Conservation (phyloP, 2,329 filamentous ascomycete genomes). For the Aschersonia sp. region DNA sequence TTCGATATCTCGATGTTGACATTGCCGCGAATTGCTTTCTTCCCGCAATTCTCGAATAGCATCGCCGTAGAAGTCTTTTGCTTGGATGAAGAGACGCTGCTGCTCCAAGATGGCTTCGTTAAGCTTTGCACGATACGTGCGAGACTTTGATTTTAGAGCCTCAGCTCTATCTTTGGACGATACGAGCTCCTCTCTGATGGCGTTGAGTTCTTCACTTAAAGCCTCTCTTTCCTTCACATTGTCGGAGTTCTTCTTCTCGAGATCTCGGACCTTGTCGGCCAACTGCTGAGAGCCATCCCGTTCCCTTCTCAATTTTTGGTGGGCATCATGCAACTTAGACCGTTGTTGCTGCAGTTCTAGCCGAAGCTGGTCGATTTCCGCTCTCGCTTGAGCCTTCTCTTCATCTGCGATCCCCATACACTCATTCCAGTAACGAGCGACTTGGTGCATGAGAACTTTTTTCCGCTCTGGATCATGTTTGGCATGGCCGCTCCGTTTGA, state of each 20-base stretch:
- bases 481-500: conserved; percentile 10
- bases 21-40: conserved; percentile 12
- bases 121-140: conserved; percentile 21
- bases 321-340: conserved; percentile 6
- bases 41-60: conserved; percentile 18
- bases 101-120: conserved; percentile 32
- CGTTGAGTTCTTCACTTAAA: conserved; percentile 13
- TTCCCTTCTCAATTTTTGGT: conserved; percentile 8
- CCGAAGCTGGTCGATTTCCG: conserved; percentile 14
- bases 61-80: conserved; percentile 17
- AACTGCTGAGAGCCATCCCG: conserved; percentile 2
- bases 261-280: conserved; percentile 9
- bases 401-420: conserved; percentile 16
- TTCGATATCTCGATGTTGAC: conserved; percentile 11
- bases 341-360: conserved; percentile 8
- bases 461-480: conserved; percentile 12
- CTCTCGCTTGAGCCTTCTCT: conserved; percentile 11
- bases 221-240: conserved; percentile 11
- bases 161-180: conserved; percentile 9
- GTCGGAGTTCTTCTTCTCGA: conserved; percentile 9
- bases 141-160: conserved; percentile 18
- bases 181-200: conserved; percentile 12
- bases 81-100: conserved; percentile 23
- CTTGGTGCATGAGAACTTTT: conserved; percentile 15
- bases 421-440: conserved; percentile 19